A percentile compares a stretch with the other conserved stretches of the same genome.
Evolutionary conservation across 2,329 filamentous ascomycete genomes (phyloP).

Genomic region (Sporothrix euskadiensis): DNA sequence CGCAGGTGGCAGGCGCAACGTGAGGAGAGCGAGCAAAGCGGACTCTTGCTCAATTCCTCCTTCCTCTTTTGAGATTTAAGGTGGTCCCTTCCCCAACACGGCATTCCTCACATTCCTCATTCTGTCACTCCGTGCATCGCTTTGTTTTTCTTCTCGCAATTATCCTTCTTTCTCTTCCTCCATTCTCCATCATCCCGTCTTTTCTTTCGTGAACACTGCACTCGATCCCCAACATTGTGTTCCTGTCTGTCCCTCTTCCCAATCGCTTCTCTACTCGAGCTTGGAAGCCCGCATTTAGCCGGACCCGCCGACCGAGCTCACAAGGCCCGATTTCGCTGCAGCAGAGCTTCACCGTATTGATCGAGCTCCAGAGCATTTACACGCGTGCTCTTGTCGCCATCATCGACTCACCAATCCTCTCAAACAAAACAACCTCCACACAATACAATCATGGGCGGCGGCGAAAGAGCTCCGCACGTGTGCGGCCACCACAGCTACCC

Average conservation of each 20-base stretch:
- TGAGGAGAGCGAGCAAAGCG: not conserved
- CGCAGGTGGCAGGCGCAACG: conserved; percentile 13
- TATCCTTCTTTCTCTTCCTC: not conserved
- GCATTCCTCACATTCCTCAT: conserved; percentile 9
- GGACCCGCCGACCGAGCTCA: not conserved
- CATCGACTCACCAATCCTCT: not conserved
- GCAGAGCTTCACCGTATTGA: not conserved
- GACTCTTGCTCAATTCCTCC: conserved; percentile 9
- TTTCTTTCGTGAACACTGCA: not conserved
- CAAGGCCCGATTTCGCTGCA: not conserved
- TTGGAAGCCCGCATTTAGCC: conserved; percentile 18
- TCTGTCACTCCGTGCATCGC: not conserved
- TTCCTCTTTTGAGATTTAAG: conserved; percentile 20
- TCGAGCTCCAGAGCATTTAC: not conserved
- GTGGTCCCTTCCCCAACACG: not conserved
- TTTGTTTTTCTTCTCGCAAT: conserved; percentile 4
- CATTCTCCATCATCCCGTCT: not conserved
- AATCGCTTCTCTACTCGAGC: not conserved
- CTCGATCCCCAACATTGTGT: not conserved
- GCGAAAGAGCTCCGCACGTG: conserved; percentile 28
- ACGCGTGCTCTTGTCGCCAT: not conserved
- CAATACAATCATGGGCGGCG: conserved; percentile 35
- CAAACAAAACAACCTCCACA: not conserved
- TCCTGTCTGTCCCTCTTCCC: not conserved
- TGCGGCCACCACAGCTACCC: conserved; percentile 33